Conservation (phyloP, 805 yeast species). For the Monosporozyma yasuniensis region DNA sequence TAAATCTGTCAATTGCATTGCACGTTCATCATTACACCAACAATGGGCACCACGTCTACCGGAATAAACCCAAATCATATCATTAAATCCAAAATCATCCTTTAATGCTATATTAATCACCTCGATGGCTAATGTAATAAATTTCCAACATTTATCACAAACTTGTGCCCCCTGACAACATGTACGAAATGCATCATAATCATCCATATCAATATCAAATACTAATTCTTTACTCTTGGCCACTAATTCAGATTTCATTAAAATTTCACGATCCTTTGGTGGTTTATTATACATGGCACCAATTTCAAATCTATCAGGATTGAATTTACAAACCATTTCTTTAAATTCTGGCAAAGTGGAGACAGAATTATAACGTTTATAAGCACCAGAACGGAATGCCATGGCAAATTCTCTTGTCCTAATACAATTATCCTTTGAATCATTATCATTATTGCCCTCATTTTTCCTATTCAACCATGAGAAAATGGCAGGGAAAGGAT, state of each 20-base stretch:
- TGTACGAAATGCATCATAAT: slow-evolving; percentile 87
- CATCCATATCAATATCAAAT: slow-evolving; percentile 95
- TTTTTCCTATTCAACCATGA: slow-evolving; percentile 83
- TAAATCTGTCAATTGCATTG: slow-evolving; percentile 62
- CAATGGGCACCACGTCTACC: slow-evolving; percentile 99
- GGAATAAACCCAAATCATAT: slow-evolving; percentile 89
- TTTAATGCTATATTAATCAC: slow-evolving; percentile 61
- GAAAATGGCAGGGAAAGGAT: slow-evolving; percentile 74
- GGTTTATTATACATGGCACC: slow-evolving; percentile 87
- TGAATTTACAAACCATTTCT: slow-evolving; percentile 57
- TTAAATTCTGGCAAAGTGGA: slow-evolving; percentile 61
- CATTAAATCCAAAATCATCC: slow-evolving; percentile 83
- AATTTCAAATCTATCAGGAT: slow-evolving; percentile 87
- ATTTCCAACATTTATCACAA: slow-evolving; percentile 88
- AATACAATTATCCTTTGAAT: slow-evolving; percentile 56
- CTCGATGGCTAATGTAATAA: slow-evolving; percentile 74
- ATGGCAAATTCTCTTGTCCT: slow-evolving; percentile 89
- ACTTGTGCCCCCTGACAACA: slow-evolving; percentile 83
- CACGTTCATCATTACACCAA: slow-evolving; percentile 87
- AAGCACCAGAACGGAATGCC: slow-evolving; percentile 80
- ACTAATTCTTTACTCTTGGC: slow-evolving; percentile 83
- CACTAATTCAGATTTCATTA: slow-evolving; percentile 68
- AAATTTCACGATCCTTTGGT: slow-evolving; percentile 74
- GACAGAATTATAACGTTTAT: slow-evolving; percentile 81
- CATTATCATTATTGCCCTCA: slow-evolving; percentile 32